These are phyloP conservation scores for Strobilomyces echinocephalus DNA, from an alignment of 768 basidiomycete genomes.

Conservation along the genomic window DNA sequence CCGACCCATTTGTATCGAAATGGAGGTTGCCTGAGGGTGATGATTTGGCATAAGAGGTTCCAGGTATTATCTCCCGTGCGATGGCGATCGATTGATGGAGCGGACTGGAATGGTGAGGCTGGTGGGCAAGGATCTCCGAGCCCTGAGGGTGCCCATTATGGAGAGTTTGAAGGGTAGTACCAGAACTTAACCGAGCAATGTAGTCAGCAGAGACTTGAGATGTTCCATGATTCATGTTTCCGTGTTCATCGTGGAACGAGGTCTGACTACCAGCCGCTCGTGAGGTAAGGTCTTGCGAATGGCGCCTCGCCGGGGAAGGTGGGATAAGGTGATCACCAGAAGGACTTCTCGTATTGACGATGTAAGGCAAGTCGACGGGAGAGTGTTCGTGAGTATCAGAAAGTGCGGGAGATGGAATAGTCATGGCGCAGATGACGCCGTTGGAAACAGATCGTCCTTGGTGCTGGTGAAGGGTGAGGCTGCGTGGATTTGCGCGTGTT, in stretches of 20 bases:
- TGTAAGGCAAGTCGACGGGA: conserved; percentile 11
- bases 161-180: not conserved
- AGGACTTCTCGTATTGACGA: conserved; percentile 7
- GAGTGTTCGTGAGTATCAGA: conserved; percentile 8
- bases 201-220: not conserved
- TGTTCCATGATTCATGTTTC: not conserved
- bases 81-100: not conserved
- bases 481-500: not conserved
- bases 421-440: conserved; percentile 15
- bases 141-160: not conserved
- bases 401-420: conserved; percentile 1
- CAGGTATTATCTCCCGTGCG: not conserved
- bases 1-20: not conserved
- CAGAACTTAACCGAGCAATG: conserved; percentile 1
- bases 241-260: conserved; percentile 18
- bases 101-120: conserved; percentile 1
- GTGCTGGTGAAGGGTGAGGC: not conserved
- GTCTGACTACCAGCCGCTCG: conserved; percentile 9
- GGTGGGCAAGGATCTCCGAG: not conserved
- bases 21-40: not conserved
- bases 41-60: not conserved
- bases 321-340: conserved; percentile 21
- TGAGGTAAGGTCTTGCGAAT: conserved; percentile 5
- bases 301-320: conserved; percentile 9
- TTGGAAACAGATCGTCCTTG: not conserved